Evolutionary conservation across 768 basidiomycete species (phyloP).

Genomic region (Dentipellis sp.): DNA sequence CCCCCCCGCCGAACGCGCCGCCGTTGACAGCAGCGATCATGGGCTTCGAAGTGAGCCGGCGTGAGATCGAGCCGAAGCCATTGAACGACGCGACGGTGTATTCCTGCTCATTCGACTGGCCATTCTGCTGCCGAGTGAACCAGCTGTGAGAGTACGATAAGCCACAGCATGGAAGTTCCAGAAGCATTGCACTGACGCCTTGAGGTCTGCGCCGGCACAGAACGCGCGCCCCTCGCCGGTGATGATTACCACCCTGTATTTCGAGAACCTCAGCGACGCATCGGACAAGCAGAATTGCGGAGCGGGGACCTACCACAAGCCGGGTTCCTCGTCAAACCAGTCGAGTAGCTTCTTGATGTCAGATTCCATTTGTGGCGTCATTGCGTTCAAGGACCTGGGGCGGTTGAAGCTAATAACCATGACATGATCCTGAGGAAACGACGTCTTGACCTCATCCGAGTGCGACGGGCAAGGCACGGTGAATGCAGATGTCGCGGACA

Average conservation of each 20-base stretch:
- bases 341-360: slow-evolving; percentile 46
- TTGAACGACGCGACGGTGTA: slow-evolving; percentile 29
- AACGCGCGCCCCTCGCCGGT: slow-evolving; percentile 69
- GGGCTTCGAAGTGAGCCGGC: slow-evolving; percentile 58
- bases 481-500: background rate
- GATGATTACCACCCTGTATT: slow-evolving; percentile 57
- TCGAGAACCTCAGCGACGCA: background rate
- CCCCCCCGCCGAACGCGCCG: slow-evolving; percentile 32
- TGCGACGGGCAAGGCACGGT: slow-evolving; percentile 18
- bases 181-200: slow-evolving; percentile 40
- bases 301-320: slow-evolving; percentile 49
- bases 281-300: background rate
- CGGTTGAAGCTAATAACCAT: slow-evolving; percentile 56
- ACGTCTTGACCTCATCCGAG: slow-evolving; percentile 28
- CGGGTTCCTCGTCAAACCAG: slow-evolving; percentile 69
- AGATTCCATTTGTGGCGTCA: slow-evolving; percentile 47
- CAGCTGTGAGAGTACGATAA: slow-evolving; percentile 35
- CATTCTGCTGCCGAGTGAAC: slow-evolving; percentile 42
- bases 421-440: slow-evolving; percentile 41
- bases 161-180: background rate
- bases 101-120: slow-evolving; percentile 35
- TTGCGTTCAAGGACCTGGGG: slow-evolving; percentile 63
- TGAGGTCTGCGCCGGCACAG: slow-evolving; percentile 75
- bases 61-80: slow-evolving; percentile 70
- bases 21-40: slow-evolving; percentile 78